Percentiles rank a stretch among this genome's conserved stretches.
These are phyloP conservation scores for Cyberlindnera amylophila DNA, from an alignment of 805 yeast genomes.

Conservation along the genomic window DNA sequence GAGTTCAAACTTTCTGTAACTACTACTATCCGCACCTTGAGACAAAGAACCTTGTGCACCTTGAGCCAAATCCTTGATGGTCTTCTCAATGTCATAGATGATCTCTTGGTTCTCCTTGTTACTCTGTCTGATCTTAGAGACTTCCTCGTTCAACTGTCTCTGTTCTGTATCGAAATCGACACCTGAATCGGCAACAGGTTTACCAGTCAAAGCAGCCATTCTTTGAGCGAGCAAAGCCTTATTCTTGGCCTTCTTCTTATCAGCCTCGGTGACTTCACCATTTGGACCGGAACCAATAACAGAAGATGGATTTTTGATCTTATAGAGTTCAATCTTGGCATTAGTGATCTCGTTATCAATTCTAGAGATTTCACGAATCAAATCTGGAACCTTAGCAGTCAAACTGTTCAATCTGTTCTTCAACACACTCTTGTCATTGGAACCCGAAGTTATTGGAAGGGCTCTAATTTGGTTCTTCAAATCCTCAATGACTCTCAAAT, in stretches of 20 bases:
- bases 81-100: conserved; percentile 66
- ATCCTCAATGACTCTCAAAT: conserved; percentile 54
- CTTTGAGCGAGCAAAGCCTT: conserved; percentile 77
- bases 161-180: conserved; percentile 35
- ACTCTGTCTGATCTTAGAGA: conserved; percentile 48
- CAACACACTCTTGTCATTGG: conserved; percentile 40
- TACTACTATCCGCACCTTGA: conserved; percentile 39
- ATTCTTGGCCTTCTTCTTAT: conserved; percentile 73
- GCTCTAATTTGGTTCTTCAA: conserved; percentile 57
- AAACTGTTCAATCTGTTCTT: conserved; percentile 54
- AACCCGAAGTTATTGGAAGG: conserved; percentile 36
- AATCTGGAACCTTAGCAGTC: conserved; percentile 67
- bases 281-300: conserved; percentile 82
- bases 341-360: conserved; percentile 67
- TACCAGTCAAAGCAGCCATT: conserved; percentile 92
- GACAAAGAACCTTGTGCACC: conserved; percentile 34
- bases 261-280: conserved; percentile 82
- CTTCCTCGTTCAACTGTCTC: conserved; percentile 43
- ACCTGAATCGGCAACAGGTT: conserved; percentile 42
- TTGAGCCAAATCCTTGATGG: conserved; percentile 56
- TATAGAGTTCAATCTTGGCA: conserved; percentile 62
- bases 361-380: conserved; percentile 58
- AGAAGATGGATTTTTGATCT: conserved; percentile 64
- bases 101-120: conserved; percentile 53
- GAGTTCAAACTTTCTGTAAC: conserved; percentile 71